phyloP scores from a whole-genome alignment of 495 filamentous ascomycete genomes.

The Aspergillus bridgeri region DNA sequence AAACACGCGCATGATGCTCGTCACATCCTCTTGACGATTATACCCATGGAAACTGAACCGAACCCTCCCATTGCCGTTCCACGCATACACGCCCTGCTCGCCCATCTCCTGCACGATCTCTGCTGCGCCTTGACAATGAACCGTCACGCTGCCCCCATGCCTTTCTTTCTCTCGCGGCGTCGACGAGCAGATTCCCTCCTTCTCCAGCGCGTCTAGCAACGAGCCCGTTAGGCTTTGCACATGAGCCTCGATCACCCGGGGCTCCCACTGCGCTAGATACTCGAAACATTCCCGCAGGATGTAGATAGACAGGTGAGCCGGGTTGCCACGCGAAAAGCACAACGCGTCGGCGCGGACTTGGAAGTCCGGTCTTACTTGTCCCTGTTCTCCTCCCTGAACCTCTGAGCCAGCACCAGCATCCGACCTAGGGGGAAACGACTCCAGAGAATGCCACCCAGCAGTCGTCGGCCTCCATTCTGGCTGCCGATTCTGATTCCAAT shows the following conservation, averaged over 20 bases:
- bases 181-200: not conserved
- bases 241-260: not conserved
- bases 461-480: conserved; percentile 3
- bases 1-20: not conserved
- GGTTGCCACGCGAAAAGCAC: too few relatives aligned
- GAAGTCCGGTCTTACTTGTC: too few relatives aligned
- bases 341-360: too few relatives aligned
- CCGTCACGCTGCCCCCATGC: conserved; percentile 1
- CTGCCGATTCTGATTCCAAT: conserved; percentile 3
- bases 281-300: too few relatives aligned
- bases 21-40: not conserved
- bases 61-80: conserved; percentile 8
- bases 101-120: conserved; percentile 1
- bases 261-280: too few relatives aligned
- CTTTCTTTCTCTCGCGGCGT: not conserved
- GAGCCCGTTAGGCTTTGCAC: not conserved
- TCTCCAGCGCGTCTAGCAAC: not conserved
- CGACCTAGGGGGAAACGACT: too few relatives aligned
- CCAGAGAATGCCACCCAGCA: conserved; percentile 4
- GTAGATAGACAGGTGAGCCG: too few relatives aligned
- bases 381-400: too few relatives aligned
- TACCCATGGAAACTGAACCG: conserved; percentile 2
- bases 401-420: too few relatives aligned
- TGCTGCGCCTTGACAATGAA: not conserved
- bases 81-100: conserved; percentile 1